Base-by-base conservation (phyloP, 129 eudicot genomes). In the Pittosporum tobira region DNA sequence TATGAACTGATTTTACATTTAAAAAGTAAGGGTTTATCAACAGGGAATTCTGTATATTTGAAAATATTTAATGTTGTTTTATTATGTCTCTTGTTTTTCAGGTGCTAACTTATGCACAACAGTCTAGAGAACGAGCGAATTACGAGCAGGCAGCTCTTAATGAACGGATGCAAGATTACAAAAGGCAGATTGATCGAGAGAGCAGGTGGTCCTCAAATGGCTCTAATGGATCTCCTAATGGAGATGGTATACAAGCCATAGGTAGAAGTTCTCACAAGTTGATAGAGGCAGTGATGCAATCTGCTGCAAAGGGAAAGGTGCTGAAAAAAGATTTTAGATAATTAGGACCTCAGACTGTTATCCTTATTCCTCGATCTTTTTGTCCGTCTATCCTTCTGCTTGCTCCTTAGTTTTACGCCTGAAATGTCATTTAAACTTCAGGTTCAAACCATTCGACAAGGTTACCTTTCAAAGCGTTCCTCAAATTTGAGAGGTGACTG, bases 211-310 rank as follows among this genome's bases (percentile, higher is more conserved):
- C 82, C 25, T 90, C 95, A 34, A 81, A 84, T 65, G 94, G 96
- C 68, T 84, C 95, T 36, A 79, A 83, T 71, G 94, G 95, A 52
- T 90, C 98, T 65, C 98, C 98, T 34, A 86, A 86, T 51, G 98
- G 98, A 51, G 98, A 90, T 63, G 98, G 98, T 43, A 90, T 90
- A 71, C 98, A 90, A 74, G 84, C 98, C 59, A 80, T 90, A 56
- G 98, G 95, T 53, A 86, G 98, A 79, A 90, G 98, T 69, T 90
- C 98, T 12, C 98, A 90, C 72, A 90, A 90, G 75, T 75, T 78
- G 84, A 90, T 90, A 42, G 98, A 90, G 60, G 94, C 95, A 4
- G 98, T 90, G 62, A 90, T 90, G 98, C 98, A 86, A 72, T 80
- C 89, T 49, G 98, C 98, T 68, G 76, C 89, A 40, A 90, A 68